A percentile compares a stretch with the other conserved stretches of the same genome.
These are phyloP conservation scores for Ogataea angusta DNA, from an alignment of 805 yeast species.

Conservation along the genomic window DNA sequence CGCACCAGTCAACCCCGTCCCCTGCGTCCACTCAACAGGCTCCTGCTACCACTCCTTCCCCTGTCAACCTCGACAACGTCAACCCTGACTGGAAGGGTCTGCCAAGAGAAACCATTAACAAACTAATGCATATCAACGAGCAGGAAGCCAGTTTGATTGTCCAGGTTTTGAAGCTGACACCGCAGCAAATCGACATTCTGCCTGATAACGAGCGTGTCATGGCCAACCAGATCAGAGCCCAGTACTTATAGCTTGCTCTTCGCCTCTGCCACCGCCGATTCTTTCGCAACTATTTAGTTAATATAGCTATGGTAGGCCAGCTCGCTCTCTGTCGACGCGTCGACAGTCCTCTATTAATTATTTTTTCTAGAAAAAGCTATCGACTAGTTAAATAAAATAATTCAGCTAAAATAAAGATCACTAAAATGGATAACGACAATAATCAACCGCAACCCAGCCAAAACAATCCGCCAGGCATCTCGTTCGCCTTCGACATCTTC, in stretches of 20 bases:
- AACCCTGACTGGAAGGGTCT: constrained; percentile 47
- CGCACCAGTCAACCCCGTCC: constrained; percentile 19
- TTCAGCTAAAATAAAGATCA: not conserved
- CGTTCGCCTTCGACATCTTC: constrained; percentile 17
- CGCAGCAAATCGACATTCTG: constrained; percentile 46
- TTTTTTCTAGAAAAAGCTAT: constrained; percentile 7
- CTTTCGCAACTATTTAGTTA: constrained; percentile 11
- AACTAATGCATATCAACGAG: constrained; percentile 48
- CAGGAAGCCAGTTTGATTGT: constrained; percentile 57
- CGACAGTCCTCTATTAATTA: not conserved
- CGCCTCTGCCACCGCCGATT: constrained; percentile 9
- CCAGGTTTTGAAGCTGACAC: constrained; percentile 49
- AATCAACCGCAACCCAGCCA: constrained; percentile 4
- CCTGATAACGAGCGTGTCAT: constrained; percentile 52
- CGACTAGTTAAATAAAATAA: not conserved
- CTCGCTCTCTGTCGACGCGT: constrained; percentile 8
- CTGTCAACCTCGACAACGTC: constrained; percentile 16
- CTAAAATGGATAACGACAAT: constrained; percentile 1
- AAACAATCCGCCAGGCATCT: constrained; percentile 15
- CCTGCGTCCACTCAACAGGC: constrained; percentile 19
- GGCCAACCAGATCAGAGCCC: constrained; percentile 53
- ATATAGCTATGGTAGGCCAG: constrained; percentile 10
- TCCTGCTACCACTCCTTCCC: constrained; percentile 15
- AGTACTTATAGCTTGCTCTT: constrained; percentile 38
- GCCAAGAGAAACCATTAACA: constrained; percentile 46